A percentile compares a stretch with the other conserved stretches of the same genome.
Conservation (phyloP, 495 filamentous ascomycete genomes). For the Glonium stellatum region DNA sequence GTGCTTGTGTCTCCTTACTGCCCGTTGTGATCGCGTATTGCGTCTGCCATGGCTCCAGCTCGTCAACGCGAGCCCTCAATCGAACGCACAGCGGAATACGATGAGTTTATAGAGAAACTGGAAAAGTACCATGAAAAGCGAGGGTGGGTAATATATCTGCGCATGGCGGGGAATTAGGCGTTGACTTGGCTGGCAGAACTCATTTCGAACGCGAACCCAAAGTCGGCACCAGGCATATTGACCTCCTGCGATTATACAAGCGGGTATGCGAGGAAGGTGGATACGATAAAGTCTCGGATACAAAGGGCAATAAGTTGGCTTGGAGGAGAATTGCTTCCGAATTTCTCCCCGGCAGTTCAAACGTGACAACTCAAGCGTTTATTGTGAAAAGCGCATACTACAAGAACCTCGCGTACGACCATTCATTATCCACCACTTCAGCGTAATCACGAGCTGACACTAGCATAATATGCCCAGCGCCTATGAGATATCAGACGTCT, state of each 20-base stretch:
- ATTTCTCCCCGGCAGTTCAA: constrained; percentile 54
- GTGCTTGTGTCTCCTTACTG: constrained; percentile 1
- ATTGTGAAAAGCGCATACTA: constrained; percentile 75
- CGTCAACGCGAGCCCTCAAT: constrained; percentile 40
- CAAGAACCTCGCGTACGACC: constrained; percentile 59
- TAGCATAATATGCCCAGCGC: constrained; percentile 41
- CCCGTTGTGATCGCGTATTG: constrained; percentile 27
- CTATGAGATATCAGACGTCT: constrained; percentile 67
- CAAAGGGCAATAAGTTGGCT: constrained; percentile 65
- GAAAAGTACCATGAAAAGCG: constrained; percentile 60
- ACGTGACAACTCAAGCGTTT: constrained; percentile 66
- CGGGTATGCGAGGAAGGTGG: constrained; percentile 63
- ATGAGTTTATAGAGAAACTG: constrained; percentile 62
- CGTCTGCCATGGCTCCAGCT: constrained; percentile 39
- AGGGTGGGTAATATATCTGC: constrained; percentile 42
- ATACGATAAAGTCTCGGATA: constrained; percentile 62
- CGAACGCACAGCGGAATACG: constrained; percentile 55
- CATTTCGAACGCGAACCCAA: constrained; percentile 64
- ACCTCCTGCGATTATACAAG: constrained; percentile 64
- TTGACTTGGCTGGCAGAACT: constrained; percentile 43
- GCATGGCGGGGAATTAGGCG: constrained; percentile 4
- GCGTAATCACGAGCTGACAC: not conserved
- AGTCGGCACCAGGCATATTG: constrained; percentile 62
- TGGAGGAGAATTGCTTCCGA: constrained; percentile 67
- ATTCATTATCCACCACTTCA: not conserved